Base-by-base conservation (phyloP, 768 basidiomycete genomes). In the Dioszegia crocea region DNA sequence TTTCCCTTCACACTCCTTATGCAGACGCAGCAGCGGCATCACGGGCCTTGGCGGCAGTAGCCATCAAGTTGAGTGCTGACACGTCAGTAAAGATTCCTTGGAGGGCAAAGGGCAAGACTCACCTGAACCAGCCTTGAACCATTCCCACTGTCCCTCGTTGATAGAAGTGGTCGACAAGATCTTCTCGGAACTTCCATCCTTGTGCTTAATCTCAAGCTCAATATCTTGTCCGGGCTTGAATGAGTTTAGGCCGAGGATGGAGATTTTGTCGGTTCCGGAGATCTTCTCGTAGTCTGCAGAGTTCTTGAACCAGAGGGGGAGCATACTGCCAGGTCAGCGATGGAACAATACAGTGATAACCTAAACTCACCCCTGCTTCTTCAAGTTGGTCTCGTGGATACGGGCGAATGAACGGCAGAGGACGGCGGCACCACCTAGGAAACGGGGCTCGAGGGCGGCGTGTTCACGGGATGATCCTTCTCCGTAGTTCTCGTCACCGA, bases 391-490 rank as follows among this genome's bases (percentile, higher is more conserved):
- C 70, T 77, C 92, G 80, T 94, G 93, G 80, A 97, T 97, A 79
- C 93, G 91, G 53, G 93, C 93, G 79, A 97, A 98, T 31, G 89
- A 92, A 77, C 91, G 85, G 76, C 88, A 88, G 78, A 99, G 93
- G 81, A 97, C 89, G 27, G 94, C 94, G 57, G 91, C 83, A 63
- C 93, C 94, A 68, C 75, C 75, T 30, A 76, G 61, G 70, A 75
- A 76, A 56, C 75, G 64, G 45, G 76, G 76, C 62, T 75, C 76
- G 29, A 77, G 64, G 45, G 76, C 75, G 65, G 94, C 94, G 79
- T 96, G 93, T 79, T 97, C 93, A 78, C 93, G 91, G 56, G 92
- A 94, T 12, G 93, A 97, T 72, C 93, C 93, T 81, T 97, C 93
- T 76, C 93, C 93, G 80, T 97, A 96, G 83, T 93, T 78, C 67